Percentiles rank a stretch among this genome's conserved stretches.
Conservation (phyloP, 1,284 basidiomycete species). For the Boletus calvinii region DNA sequence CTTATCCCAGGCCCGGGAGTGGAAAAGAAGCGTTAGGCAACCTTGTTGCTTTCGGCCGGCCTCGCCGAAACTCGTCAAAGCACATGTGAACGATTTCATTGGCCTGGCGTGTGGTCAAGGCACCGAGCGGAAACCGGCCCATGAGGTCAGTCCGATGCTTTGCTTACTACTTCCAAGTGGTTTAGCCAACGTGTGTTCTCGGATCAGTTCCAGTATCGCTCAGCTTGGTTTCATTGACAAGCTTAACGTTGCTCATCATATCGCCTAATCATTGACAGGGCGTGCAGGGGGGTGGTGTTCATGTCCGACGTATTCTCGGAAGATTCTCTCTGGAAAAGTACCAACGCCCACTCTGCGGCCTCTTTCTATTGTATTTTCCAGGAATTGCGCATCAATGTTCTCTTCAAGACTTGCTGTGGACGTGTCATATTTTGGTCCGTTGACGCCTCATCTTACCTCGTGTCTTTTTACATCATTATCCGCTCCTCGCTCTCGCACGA, state of each 20-base stretch:
- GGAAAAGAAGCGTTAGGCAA: conserved; percentile 6
- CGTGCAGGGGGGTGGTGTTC: conserved; percentile 23
- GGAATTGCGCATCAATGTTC: conserved; percentile 14
- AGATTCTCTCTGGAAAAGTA: conserved; percentile 27
- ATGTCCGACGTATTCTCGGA: conserved; percentile 28
- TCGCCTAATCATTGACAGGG: conserved; percentile 26
- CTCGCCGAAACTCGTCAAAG: conserved; percentile 15
- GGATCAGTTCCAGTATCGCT: conserved; percentile 14
- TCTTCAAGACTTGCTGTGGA: conserved; percentile 16
- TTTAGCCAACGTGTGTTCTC: conserved; percentile 12
- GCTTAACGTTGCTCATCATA: conserved; percentile 21
- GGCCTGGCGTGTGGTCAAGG: conserved; percentile 4
- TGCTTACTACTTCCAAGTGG: background rate
- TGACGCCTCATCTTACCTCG: conserved; percentile 13
- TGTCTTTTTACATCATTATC: conserved; percentile 30
- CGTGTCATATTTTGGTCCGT: conserved; percentile 16
- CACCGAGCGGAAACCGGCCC: conserved; percentile 4
- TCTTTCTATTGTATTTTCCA: conserved; percentile 25
- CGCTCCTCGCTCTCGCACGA: conserved; percentile 13
- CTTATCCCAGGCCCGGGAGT: conserved; percentile 5
- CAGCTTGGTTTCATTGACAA: conserved; percentile 8
- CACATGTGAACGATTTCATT: conserved; percentile 1
- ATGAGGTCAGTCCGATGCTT: background rate
- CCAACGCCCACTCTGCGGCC: conserved; percentile 13
- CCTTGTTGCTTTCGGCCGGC: conserved; percentile 2